A percentile compares a stretch with the other conserved stretches of the same genome.
Conservation (phyloP, 2,329 filamentous ascomycete species). For the Cryphonectria japonica region DNA sequence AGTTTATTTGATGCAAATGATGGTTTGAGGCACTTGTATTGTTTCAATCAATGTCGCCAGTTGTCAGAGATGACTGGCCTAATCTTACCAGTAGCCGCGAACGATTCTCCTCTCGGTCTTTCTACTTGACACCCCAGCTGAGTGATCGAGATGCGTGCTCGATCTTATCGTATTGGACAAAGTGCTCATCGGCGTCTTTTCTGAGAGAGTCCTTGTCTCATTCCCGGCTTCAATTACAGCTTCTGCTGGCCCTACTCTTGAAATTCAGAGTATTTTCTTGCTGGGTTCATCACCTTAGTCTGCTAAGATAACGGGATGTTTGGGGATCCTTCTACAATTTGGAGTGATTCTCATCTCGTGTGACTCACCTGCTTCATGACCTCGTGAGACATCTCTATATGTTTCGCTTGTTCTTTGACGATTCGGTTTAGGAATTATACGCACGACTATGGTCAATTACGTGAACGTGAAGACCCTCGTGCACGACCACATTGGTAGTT, state of each 20-base stretch:
- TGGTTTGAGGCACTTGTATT: not conserved
- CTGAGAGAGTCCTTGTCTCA: not conserved
- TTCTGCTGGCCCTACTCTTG: conserved; percentile 32
- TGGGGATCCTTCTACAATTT: conserved; percentile 10
- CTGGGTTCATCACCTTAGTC: conserved; percentile 15
- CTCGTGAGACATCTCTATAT: not conserved
- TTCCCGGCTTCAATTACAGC: conserved; percentile 9
- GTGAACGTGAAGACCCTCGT: conserved; percentile 17
- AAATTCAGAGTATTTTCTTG: conserved; percentile 20
- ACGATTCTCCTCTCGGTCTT: not conserved
- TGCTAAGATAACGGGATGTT: conserved; percentile 11
- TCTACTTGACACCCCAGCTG: not conserved
- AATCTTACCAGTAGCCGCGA: not conserved
- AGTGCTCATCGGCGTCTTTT: not conserved
- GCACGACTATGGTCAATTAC: conserved; percentile 9
- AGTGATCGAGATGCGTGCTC: not conserved
- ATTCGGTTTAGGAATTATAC: conserved; percentile 16
- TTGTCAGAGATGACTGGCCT: not conserved
- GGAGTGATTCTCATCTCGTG: conserved; percentile 3
- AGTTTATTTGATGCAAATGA: not conserved
- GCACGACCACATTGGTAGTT: not conserved
- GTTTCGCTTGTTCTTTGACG: conserved; percentile 14
- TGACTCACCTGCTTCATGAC: conserved; percentile 4
- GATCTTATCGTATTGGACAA: not conserved
- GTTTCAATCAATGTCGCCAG: not conserved